Evolutionary conservation across 257 asterid genomes (phyloP), one percentile per base, ranked within the genome.

Genomic region (Schizonepeta tenuifolia): DNA sequence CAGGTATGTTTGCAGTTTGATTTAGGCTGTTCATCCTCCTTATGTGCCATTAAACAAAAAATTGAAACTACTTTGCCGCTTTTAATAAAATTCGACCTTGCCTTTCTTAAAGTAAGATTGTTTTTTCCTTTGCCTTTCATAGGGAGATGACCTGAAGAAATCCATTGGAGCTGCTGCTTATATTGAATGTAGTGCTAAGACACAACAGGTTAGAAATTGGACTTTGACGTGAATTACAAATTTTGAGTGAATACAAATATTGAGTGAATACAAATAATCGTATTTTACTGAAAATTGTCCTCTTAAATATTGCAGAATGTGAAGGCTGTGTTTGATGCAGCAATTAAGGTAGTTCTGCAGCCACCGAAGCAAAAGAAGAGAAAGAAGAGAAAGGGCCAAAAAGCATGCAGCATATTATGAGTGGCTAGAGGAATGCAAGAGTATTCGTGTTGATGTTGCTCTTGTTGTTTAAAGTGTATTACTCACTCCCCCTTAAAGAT

Each of bases 131-230:
- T 22, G 22, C 62, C 50, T 53, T 70, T 36, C 65, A 53, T 79
- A 90, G 96, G 97, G 96, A 14, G 96, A 86, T 79, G 91, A 88
- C 78, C 85, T 90, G 75, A 88, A 61, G 78, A 88, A 80, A 82
- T 50, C 75, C 69, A 88, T 90, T 47, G 92, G 96, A 36, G 97
- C 97, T 13, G 55, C 86, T 24, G 87, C 92, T 72, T 90, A 86
- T 74, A 83, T 90, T 21, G 97, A 90, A 75, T 90, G 97, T 33
- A 88, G 97, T 77, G 88, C 97, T 3, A 90, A 88, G 81, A 81
- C 96, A 6, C 96, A 88, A 71, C 96, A 88, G 95, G 97, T 86
- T 17, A 66, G 15, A 26, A 33, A n/a, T 51, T 40, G 38, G 21
- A 21, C 44, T 22, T 54, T 7, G 47, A 60, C 49, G 38, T 1